Conservation (phyloP, 257 asterid genomes). For the Solanum bulbocastanum region DNA sequence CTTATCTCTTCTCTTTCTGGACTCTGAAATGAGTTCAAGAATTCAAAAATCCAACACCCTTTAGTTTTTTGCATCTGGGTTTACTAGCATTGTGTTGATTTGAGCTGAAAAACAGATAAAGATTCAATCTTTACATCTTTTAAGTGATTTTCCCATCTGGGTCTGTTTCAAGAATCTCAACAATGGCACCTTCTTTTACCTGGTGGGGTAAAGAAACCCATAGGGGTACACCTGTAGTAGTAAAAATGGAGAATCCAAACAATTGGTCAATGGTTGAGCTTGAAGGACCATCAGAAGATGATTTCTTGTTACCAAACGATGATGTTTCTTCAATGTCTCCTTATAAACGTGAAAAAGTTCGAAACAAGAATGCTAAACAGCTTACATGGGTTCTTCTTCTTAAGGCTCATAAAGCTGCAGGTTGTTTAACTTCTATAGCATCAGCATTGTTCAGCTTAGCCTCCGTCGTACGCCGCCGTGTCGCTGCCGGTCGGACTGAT, state of each 20-base stretch:
- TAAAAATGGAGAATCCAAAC: constrained; percentile 90
- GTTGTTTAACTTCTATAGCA: constrained; percentile 69
- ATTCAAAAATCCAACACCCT: background rate
- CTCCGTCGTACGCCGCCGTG: constrained; percentile 73
- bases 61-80: background rate
- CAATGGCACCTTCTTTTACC: constrained; percentile 67
- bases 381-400: constrained; percentile 88
- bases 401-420: constrained; percentile 88
- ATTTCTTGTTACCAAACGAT: constrained; percentile 34
- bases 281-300: constrained; percentile 65
- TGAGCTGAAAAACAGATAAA: background rate
- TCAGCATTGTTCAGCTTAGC: constrained; percentile 65
- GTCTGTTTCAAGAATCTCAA: background rate
- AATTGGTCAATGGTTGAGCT: constrained; percentile 98
- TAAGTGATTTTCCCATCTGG: background rate
- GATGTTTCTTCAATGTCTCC: background rate
- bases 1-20: background rate
- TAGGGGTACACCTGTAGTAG: constrained; percentile 81
- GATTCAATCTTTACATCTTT: background rate
- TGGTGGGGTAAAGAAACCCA: constrained; percentile 69
- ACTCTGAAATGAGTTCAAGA: background rate
- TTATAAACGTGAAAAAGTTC: constrained; percentile 28
- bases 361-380: constrained; percentile 94
- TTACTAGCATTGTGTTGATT: background rate
- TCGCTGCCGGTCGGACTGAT: constrained; percentile 73